Conservation (phyloP, 768 basidiomycete species). For the Serendipita sp. region DNA sequence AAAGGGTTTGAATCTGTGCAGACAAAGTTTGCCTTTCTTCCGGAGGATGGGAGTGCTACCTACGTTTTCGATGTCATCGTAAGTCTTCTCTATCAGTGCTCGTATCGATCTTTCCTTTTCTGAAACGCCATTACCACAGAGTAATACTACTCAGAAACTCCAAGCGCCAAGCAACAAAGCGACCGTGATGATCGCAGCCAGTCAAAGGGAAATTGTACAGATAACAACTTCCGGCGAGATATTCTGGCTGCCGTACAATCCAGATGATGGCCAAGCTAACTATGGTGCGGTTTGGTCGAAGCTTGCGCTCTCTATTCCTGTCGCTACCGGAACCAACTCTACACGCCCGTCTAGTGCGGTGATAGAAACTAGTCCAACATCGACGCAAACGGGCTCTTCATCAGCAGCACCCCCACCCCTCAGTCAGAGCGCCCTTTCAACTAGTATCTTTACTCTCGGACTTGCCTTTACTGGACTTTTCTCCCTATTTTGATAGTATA, state of each 20-base stretch:
- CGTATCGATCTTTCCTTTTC: neutral
- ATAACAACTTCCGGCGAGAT: neutral
- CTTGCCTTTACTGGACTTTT: neutral
- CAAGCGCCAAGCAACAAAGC: neutral
- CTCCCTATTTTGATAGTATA: neutral
- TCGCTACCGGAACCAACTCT: neutral
- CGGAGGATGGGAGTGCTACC: slow-evolving; percentile 53
- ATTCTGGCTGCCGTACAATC: neutral
- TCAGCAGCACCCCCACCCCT: neutral
- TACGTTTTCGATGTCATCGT: slow-evolving; percentile 61
- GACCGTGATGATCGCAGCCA: neutral
- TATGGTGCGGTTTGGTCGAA: neutral
- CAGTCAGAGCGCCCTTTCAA: neutral
- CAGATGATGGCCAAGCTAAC: neutral
- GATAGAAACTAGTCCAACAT: neutral
- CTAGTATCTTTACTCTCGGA: neutral
- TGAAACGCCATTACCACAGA: neutral
- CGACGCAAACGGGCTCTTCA: neutral
- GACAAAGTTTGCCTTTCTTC: slow-evolving; percentile 61
- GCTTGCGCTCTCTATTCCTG: neutral
- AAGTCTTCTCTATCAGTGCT: slow-evolving; percentile 5
- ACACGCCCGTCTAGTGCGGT: neutral
- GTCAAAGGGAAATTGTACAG: neutral
- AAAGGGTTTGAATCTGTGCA: slow-evolving; percentile 43
- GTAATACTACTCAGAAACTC: neutral